phyloP scores from a whole-genome alignment of 805 yeast genomes.

The Kodamaea restingae region DNA sequence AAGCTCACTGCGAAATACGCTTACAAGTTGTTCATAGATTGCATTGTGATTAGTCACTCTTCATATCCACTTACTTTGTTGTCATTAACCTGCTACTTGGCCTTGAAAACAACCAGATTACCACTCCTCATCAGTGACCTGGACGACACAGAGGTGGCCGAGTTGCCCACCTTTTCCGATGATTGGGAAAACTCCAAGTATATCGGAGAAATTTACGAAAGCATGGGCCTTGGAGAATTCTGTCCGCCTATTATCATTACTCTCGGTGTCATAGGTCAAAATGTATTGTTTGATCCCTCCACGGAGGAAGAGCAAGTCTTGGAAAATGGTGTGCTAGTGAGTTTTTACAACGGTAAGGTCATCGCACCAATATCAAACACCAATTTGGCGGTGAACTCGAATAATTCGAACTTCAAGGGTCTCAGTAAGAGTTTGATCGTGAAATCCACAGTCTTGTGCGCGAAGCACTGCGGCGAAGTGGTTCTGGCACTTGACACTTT shows the following conservation, averaged over 20 bases:
- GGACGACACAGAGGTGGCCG: slow-evolving; percentile 68
- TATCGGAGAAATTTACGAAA: slow-evolving; percentile 34
- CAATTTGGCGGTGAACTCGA: slow-evolving; percentile 52
- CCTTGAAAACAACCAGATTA: slow-evolving; percentile 70
- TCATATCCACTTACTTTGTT: slow-evolving; percentile 79
- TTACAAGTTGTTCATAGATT: slow-evolving; percentile 74
- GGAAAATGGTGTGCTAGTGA: slow-evolving; percentile 74
- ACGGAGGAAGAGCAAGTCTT: slow-evolving; percentile 84
- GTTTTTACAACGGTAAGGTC: slow-evolving; percentile 65
- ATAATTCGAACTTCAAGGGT: slow-evolving; percentile 50
- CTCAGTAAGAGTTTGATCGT: slow-evolving; percentile 44
- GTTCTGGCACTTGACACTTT: slow-evolving; percentile 51
- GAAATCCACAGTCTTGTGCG: slow-evolving; percentile 55
- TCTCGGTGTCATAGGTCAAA: slow-evolving; percentile 67
- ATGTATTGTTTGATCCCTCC: slow-evolving; percentile 78
- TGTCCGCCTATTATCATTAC: slow-evolving; percentile 77
- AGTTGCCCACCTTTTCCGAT: slow-evolving; percentile 86
- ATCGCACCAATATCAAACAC: slow-evolving; percentile 70
- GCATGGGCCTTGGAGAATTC: slow-evolving; percentile 30
- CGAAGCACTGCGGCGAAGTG: slow-evolving; percentile 60
- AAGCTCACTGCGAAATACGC: slow-evolving; percentile 70
- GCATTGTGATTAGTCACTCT: slow-evolving; percentile 68
- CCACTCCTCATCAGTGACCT: slow-evolving; percentile 70
- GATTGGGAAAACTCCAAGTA: slow-evolving; percentile 66
- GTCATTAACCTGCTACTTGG: slow-evolving; percentile 77